Conservation (phyloP, 805 yeast genomes). For the Barnettozyma populi region DNA sequence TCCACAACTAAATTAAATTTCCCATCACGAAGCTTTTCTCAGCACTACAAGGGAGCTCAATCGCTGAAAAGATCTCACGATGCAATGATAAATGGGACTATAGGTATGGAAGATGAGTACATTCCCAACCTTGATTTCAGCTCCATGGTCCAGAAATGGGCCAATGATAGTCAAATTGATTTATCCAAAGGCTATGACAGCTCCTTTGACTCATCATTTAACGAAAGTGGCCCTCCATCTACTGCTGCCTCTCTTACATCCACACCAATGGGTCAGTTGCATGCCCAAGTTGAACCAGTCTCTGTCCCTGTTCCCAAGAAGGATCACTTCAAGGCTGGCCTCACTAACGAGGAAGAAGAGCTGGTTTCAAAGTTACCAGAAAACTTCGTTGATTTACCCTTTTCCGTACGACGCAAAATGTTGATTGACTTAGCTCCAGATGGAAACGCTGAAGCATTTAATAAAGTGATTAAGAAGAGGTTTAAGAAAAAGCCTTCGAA, state of each 20-base stretch:
- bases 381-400: conserved; percentile 51
- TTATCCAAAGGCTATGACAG: conserved; percentile 6
- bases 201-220: conserved; percentile 16
- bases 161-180: conserved; percentile 8
- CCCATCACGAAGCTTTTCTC: conserved; percentile 13
- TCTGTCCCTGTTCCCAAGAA: conserved; percentile 27
- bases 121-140: conserved; percentile 64
- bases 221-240: conserved; percentile 14
- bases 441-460: conserved; percentile 26
- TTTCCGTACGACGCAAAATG: conserved; percentile 50
- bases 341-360: conserved; percentile 26
- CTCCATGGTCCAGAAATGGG: conserved; percentile 45
- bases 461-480: conserved; percentile 23
- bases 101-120: conserved; percentile 70
- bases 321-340: conserved; percentile 3
- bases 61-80: conserved; percentile 5
- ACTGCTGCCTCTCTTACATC: conserved; percentile 13
- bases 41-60: conserved; percentile 13
- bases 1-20: conserved; percentile 2
- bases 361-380: conserved; percentile 38
- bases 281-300: conserved; percentile 33
- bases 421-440: conserved; percentile 32
- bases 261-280: conserved; percentile 25
- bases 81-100: neutral
- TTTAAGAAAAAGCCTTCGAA: conserved; percentile 19